phyloP scores from a whole-genome alignment of 805 yeast genomes.

The Hanseniaspora hatyaiensis region DNA sequence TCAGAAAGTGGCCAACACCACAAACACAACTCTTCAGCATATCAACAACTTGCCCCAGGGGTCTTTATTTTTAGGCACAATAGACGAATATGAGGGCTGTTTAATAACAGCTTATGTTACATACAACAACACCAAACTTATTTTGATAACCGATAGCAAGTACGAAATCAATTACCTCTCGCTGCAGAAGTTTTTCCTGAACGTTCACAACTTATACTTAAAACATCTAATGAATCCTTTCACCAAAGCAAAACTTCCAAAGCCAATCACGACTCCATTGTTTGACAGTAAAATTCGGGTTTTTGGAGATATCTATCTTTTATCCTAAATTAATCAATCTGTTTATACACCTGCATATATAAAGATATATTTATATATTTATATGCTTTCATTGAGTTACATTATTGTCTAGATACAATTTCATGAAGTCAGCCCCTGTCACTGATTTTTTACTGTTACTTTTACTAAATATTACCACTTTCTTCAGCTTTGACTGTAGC shows the following conservation, averaged over 20 bases:
- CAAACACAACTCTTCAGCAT: slow-evolving; percentile 1
- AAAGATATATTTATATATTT: not conserved
- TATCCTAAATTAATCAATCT: slow-evolving; percentile 13
- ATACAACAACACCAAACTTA: slow-evolving; percentile 72
- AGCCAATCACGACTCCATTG: slow-evolving; percentile 22
- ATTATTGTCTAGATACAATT: not conserved
- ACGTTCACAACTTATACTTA: slow-evolving; percentile 76
- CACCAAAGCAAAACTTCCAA: slow-evolving; percentile 24
- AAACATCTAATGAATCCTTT: slow-evolving; percentile 81
- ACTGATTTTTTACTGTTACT: not conserved
- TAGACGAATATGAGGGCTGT: slow-evolving; percentile 79
- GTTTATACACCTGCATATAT: not conserved
- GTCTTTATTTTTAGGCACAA: slow-evolving; percentile 52
- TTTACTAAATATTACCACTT: slow-evolving; percentile 1
- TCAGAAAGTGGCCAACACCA: not conserved
- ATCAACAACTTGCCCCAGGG: slow-evolving; percentile 4
- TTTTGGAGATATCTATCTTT: slow-evolving; percentile 67
- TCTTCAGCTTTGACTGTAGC: not conserved
- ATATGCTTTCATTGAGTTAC: not conserved
- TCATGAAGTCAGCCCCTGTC: slow-evolving; percentile 3
- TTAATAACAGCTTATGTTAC: slow-evolving; percentile 76
- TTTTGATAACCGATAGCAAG: slow-evolving; percentile 48
- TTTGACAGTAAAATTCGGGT: slow-evolving; percentile 66
- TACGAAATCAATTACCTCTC: slow-evolving; percentile 47
- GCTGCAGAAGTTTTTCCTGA: slow-evolving; percentile 72